phyloP scores from a whole-genome alignment of 371 early-diverging fungal species.

The Mortierella sp. region DNA sequence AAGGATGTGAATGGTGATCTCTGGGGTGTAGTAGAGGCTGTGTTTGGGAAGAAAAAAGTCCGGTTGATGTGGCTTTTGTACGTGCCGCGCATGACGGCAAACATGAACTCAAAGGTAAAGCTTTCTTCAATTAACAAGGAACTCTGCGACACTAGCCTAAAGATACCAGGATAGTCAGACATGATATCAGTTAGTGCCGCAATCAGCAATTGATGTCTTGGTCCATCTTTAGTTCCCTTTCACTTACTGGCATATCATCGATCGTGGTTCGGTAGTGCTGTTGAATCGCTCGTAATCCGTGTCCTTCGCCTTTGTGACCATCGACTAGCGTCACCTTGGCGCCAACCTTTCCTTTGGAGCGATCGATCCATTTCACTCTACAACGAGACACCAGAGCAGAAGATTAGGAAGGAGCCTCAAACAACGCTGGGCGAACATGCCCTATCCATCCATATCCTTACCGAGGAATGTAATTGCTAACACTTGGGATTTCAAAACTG shows the following conservation, averaged over 20 bases:
- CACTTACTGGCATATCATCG: conserved; percentile 54
- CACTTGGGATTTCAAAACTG: conserved; percentile 40
- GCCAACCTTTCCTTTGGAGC: conserved; percentile 39
- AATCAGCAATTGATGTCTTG: not conserved
- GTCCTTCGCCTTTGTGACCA: conserved; percentile 48
- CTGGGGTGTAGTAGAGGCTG: too few species aligned
- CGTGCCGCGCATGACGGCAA: too few species aligned
- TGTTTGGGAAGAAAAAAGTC: too few species aligned
- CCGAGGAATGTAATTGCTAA: conserved; percentile 45
- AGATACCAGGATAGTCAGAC: not conserved
- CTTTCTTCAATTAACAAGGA: conserved; percentile 44
- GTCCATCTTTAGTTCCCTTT: not conserved
- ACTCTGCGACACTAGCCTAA: conserved; percentile 41
- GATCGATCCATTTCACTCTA: conserved; percentile 53
- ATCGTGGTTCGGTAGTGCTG: conserved; percentile 44
- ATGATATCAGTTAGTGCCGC: not conserved
- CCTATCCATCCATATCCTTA: conserved; percentile 2
- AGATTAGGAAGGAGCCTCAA: not conserved
- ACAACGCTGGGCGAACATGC: not conserved
- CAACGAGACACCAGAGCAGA: not conserved
- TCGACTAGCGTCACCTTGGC: conserved; percentile 47
- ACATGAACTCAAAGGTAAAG: too few species aligned
- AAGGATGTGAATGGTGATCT: too few species aligned
- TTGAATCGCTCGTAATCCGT: conserved; percentile 36
- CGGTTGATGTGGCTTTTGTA: too few species aligned